A percentile compares a stretch with the other conserved stretches of the same genome.
Evolutionary conservation across 2,329 filamentous ascomycete species (phyloP).

Genomic region (Sporothrix curviconia): DNA sequence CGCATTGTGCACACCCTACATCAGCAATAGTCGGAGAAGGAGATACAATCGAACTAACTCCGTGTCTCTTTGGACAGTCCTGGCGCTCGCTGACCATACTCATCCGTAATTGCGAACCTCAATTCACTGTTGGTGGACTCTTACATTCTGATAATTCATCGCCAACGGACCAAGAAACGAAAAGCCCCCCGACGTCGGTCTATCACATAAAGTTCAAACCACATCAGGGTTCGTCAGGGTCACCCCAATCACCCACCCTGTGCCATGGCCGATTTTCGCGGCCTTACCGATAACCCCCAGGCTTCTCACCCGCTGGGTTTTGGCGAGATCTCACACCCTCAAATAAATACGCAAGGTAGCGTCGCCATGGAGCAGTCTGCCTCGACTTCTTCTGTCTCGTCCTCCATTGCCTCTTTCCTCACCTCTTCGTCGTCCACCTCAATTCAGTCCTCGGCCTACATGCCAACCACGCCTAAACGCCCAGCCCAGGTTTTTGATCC

Average conservation of each 20-base stretch:
- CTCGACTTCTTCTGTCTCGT: conserved; percentile 12
- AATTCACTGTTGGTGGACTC: too few species aligned
- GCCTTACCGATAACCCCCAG: neutral
- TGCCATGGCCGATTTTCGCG: neutral
- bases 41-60: neutral
- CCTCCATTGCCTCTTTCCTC: conserved; percentile 4
- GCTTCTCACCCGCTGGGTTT: neutral
- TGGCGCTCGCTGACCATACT: neutral
- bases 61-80: neutral
- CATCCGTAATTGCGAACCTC: too few species aligned
- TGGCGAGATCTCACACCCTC: neutral
- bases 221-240: neutral
- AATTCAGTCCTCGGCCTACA: neutral
- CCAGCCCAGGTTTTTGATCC: neutral
- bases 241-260: neutral
- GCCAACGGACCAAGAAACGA: too few species aligned
- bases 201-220: neutral
- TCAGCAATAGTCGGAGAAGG: too few species aligned
- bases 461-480: conserved; percentile 6
- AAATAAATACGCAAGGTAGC: neutral
- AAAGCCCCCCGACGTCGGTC: too few species aligned
- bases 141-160: too few species aligned
- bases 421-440: neutral
- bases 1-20: too few species aligned
- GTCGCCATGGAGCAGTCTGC: conserved; percentile 17